A percentile compares a stretch with the other conserved stretches of the same genome.
Conservation (phyloP, 1,284 basidiomycete species). For the Austroboletus olivaceoglutinosus region DNA sequence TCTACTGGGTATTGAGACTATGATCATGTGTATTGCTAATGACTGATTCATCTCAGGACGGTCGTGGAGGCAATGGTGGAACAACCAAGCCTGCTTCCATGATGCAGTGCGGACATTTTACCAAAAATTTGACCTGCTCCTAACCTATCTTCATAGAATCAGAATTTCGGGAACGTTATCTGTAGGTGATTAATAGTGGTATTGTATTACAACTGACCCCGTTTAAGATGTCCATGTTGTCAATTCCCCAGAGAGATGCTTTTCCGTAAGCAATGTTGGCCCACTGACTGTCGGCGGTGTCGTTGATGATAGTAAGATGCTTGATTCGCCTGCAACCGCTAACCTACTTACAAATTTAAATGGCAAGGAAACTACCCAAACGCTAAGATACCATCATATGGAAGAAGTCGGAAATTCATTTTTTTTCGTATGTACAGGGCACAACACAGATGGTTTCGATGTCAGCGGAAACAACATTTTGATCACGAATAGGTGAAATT, state of each 20-base stretch:
- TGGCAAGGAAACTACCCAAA: slow-evolving; percentile 38
- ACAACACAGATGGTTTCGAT: slow-evolving; percentile 60
- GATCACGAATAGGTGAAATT: slow-evolving; percentile 39
- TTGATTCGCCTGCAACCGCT: not conserved
- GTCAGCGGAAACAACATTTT: slow-evolving; percentile 42
- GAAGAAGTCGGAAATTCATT: not conserved
- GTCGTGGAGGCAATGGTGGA: slow-evolving; percentile 39
- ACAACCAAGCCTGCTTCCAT: slow-evolving; percentile 47
- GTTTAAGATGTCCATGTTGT: slow-evolving; percentile 39
- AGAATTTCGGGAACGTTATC: slow-evolving; percentile 24
- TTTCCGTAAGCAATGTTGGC: slow-evolving; percentile 33
- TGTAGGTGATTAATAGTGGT: slow-evolving; percentile 11
- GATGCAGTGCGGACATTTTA: slow-evolving; percentile 41
- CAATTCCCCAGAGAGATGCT: slow-evolving; percentile 44
- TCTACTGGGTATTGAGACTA: slow-evolving; percentile 41
- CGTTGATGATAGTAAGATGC: slow-evolving; percentile 42
- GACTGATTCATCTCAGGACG: slow-evolving; percentile 36
- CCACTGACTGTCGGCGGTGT: slow-evolving; percentile 37
- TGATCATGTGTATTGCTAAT: not conserved
- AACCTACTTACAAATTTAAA: slow-evolving; percentile 14
- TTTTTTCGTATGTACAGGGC: slow-evolving; percentile 35
- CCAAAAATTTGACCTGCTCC: not conserved
- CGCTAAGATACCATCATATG: slow-evolving; percentile 1
- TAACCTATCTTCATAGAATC: slow-evolving; percentile 13
- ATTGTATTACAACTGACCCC: not conserved